A percentile compares a stretch with the other conserved stretches of the same genome.
These are phyloP conservation scores for Cyclotella baltica DNA, from an alignment of 108 stramenopile species.

Conservation along the genomic window DNA sequence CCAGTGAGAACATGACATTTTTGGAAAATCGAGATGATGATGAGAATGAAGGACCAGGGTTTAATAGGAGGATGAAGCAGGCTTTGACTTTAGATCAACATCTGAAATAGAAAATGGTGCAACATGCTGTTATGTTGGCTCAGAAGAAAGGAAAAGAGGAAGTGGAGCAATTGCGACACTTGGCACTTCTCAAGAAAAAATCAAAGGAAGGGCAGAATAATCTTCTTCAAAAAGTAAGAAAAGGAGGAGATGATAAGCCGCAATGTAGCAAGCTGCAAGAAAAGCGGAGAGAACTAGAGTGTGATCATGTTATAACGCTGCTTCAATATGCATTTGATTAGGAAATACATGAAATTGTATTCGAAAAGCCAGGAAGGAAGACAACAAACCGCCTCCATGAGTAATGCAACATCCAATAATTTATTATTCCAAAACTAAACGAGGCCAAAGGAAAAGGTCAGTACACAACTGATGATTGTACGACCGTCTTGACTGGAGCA, in stretches of 20 bases:
- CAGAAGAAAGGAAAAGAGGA: conserved; percentile 45
- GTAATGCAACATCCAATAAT: conserved; percentile 36
- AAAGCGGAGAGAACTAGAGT: conserved; percentile 16
- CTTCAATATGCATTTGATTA: conserved; percentile 48
- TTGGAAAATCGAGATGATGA: conserved; percentile 32
- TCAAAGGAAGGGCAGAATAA: conserved; percentile 25
- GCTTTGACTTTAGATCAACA: conserved; percentile 56
- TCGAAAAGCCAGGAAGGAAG: conserved; percentile 51
- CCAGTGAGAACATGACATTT: conserved; percentile 11
- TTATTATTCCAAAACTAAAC: too few species aligned
- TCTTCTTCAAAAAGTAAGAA: conserved; percentile 27
- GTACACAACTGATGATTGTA: too few species aligned
- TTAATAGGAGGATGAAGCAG: conserved; percentile 14
- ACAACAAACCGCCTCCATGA: conserved; percentile 30
- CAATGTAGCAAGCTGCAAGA: conserved; percentile 34
- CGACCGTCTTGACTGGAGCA: too few species aligned
- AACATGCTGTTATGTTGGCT: conserved; percentile 9
- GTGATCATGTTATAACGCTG: conserved; percentile 45
- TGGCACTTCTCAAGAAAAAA: conserved; percentile 17
- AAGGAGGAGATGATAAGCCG: conserved; percentile 32
- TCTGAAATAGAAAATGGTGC: conserved; percentile 43
- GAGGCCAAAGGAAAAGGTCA: too few species aligned
- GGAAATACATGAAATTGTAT: conserved; percentile 40
- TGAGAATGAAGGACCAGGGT: conserved; percentile 13
- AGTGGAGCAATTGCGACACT: conserved; percentile 29